phyloP scores from a whole-genome alignment of 2,329 filamentous ascomycete genomes.

The Ophiocordyceps sinensis region DNA sequence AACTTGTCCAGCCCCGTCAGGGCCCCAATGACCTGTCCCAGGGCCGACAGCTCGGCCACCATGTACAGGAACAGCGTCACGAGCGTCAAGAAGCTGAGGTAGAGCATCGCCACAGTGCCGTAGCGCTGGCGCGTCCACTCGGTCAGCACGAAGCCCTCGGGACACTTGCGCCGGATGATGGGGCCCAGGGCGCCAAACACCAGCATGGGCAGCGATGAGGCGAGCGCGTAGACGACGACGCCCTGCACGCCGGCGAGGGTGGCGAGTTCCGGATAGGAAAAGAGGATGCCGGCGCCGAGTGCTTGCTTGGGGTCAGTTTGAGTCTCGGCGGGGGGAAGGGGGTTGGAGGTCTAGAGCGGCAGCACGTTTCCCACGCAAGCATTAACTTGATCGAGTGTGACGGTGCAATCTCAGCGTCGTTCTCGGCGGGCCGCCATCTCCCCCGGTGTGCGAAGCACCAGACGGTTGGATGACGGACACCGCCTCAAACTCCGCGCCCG shows the following conservation, averaged over 20 bases:
- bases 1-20: constrained; percentile 63
- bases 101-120: constrained; percentile 52
- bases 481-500: constrained; percentile 58
- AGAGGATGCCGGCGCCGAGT: constrained; percentile 71
- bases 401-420: constrained; percentile 91
- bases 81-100: constrained; percentile 63
- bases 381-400: constrained; percentile 98
- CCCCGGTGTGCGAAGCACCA: constrained; percentile 5
- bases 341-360: constrained; percentile 49
- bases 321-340: constrained; percentile 7
- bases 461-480: constrained; percentile 35
- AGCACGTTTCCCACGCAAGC: constrained; percentile 97
- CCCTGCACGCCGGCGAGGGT: constrained; percentile 70
- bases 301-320: constrained; percentile 40
- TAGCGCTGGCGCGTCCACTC: constrained; percentile 75
- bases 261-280: constrained; percentile 68
- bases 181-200: constrained; percentile 62
- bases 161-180: constrained; percentile 65
- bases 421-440: constrained; percentile 26
- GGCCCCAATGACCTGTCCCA: constrained; percentile 63
- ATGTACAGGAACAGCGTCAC: constrained; percentile 79
- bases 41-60: constrained; percentile 68
- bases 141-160: constrained; percentile 71
- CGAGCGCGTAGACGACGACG: constrained; percentile 59
- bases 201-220: constrained; percentile 58